These are phyloP conservation scores for Phyllosticta citrichinensis DNA, from an alignment of 2,329 filamentous ascomycete species.

Conservation along the genomic window DNA sequence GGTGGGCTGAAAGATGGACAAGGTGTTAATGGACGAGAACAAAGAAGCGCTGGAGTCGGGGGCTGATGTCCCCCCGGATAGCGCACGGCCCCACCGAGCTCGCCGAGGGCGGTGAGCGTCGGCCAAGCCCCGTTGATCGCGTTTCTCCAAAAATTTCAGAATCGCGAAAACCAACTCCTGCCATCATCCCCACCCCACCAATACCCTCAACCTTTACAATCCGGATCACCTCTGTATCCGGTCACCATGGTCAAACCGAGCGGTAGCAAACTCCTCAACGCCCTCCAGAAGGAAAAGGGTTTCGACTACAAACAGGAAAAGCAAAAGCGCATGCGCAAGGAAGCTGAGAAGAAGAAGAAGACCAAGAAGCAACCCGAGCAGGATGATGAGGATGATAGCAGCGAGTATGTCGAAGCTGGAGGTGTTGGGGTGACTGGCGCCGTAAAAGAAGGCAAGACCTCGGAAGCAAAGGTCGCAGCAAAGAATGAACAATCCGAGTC, in stretches of 20 bases:
- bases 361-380: conserved; percentile 39
- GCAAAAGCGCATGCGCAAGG: conserved; percentile 40
- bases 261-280: conserved; percentile 45
- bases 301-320: conserved; percentile 67
- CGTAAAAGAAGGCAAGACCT: conserved; percentile 15
- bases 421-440: conserved; percentile 9
- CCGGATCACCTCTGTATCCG: background rate
- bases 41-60: background rate
- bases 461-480: conserved; percentile 17
- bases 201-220: background rate
- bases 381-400: conserved; percentile 13
- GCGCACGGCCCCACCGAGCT: background rate
- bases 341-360: conserved; percentile 45
- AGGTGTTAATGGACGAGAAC: background rate
- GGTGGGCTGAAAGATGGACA: background rate
- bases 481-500: conserved; percentile 22
- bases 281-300: conserved; percentile 49
- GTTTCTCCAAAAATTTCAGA: conserved; percentile 27
- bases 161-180: conserved; percentile 19
- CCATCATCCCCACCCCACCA: conserved; percentile 5
- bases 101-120: conserved; percentile 19
- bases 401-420: conserved; percentile 13
- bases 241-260: conserved; percentile 39
- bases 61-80: background rate
- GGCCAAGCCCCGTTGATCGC: conserved; percentile 20